Evolutionary conservation across 2,329 filamentous ascomycete species (phyloP).

Genomic region (Malbranchea zuffiana): DNA sequence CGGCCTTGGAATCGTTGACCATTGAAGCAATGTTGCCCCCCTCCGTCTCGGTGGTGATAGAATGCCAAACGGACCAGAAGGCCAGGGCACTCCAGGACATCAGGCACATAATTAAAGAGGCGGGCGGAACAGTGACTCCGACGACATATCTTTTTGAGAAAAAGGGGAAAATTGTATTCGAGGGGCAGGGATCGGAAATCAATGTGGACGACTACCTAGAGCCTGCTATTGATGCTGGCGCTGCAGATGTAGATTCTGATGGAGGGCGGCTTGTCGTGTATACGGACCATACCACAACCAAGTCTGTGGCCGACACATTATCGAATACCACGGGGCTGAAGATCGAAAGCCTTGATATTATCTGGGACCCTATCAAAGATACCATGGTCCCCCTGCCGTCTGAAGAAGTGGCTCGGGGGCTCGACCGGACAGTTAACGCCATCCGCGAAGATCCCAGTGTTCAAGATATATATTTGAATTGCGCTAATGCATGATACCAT

Average conservation of each 20-base stretch:
- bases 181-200: constrained; percentile 41
- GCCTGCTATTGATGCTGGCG: constrained; percentile 73
- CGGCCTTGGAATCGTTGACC: constrained; percentile 62
- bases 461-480: constrained; percentile 69
- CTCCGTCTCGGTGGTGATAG: constrained; percentile 64
- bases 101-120: constrained; percentile 57
- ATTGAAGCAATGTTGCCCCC: constrained; percentile 73
- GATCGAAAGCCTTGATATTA: constrained; percentile 64
- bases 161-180: constrained; percentile 61
- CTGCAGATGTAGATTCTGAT: constrained; percentile 45
- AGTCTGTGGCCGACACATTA: constrained; percentile 53
- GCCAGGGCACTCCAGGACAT: constrained; percentile 63
- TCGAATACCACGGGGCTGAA: constrained; percentile 52
- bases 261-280: constrained; percentile 62
- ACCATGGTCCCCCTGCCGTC: constrained; percentile 56
- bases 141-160: constrained; percentile 78
- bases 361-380: constrained; percentile 76
- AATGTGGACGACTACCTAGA: constrained; percentile 65
- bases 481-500: constrained; percentile 12
- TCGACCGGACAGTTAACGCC: constrained; percentile 47
- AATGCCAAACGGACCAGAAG: constrained; percentile 76
- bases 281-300: constrained; percentile 56
- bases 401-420: constrained; percentile 42
- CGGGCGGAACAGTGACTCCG: constrained; percentile 58
- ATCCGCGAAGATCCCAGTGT: constrained; percentile 59